Percentiles rank a stretch among this genome's conserved stretches.
Conservation (phyloP, 345 rosid species). For the Melaleuca quinquenervia region DNA sequence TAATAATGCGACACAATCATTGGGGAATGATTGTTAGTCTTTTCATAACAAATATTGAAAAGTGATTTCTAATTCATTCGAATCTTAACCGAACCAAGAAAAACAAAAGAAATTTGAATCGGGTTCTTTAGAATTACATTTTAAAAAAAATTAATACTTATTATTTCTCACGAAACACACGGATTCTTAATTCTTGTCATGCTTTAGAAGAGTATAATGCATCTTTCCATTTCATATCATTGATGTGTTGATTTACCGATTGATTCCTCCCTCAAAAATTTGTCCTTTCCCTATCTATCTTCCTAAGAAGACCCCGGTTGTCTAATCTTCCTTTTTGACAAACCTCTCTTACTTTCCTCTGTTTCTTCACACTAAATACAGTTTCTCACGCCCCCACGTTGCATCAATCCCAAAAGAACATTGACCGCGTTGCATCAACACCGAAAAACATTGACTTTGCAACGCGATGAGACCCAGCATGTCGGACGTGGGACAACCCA, state of each 20-base stretch:
- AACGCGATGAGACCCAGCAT: background rate
- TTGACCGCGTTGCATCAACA: background rate
- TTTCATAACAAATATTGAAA: background rate
- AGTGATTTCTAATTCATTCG: background rate
- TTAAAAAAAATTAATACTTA: accelerated
- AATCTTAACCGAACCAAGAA: background rate
- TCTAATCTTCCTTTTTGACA: background rate
- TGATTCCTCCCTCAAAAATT: background rate
- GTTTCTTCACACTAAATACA: background rate
- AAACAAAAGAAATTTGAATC: accelerated
- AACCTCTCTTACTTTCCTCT: background rate
- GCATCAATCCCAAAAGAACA: background rate
- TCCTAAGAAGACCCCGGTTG: background rate
- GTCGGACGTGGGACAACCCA: background rate
- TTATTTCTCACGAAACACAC: accelerated
- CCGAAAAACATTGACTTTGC: background rate
- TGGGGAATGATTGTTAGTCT: background rate
- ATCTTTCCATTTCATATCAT: background rate
- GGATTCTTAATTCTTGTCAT: accelerated
- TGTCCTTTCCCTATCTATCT: background rate
- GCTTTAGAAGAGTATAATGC: background rate
- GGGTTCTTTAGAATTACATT: background rate
- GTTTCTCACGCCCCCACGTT: background rate
- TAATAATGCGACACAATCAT: background rate
- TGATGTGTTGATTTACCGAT: background rate